Evolutionary conservation across 352 stramenopile species (phyloP).

Genomic region (Globisporangium recalcitrans): DNA sequence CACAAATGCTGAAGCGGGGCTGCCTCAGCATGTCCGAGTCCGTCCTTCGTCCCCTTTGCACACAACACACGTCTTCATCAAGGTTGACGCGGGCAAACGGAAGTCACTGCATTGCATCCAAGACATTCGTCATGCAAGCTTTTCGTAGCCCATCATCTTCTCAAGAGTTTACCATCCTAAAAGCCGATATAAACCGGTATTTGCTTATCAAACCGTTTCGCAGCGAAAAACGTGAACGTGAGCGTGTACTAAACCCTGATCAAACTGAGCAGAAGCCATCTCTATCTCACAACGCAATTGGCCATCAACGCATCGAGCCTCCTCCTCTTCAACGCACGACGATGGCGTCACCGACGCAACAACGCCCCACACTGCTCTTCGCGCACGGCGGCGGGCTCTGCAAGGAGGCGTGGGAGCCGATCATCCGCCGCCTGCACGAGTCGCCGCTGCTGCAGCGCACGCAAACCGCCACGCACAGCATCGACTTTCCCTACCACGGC

Average conservation of each 20-base stretch:
- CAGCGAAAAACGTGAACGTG: no score
- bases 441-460: conserved; percentile 25
- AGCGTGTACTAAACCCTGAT: no score
- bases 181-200: background rate
- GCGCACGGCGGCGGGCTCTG: conserved; percentile 43
- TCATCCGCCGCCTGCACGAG: conserved; percentile 29
- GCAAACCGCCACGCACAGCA: conserved; percentile 18
- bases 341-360: background rate
- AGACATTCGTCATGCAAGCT: no score
- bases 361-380: conserved; percentile 34
- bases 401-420: conserved; percentile 41
- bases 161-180: background rate
- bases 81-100: no score
- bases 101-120: no score
- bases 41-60: no score
- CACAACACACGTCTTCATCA: no score
- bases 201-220: no score
- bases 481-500: conserved; percentile 54
- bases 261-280: no score
- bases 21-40: no score
- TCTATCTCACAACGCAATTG: background rate
- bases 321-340: background rate
- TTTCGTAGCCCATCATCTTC: background rate
- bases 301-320: background rate
- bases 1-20: no score